phyloP scores from a whole-genome alignment of 768 basidiomycete species.

The Xerocomellus chrysenteron region DNA sequence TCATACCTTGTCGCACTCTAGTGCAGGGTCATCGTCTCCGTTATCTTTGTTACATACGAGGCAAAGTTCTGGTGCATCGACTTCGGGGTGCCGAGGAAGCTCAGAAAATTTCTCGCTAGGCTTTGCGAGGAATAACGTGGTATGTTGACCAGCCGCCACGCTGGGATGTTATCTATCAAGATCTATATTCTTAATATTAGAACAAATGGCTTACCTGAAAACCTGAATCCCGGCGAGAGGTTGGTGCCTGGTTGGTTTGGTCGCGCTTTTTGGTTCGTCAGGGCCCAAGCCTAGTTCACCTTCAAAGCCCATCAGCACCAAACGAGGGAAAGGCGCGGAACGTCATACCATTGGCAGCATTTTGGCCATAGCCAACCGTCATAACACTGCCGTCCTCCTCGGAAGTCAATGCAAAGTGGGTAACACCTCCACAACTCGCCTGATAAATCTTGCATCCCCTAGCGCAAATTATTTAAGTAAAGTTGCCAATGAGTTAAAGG shows the following conservation, averaged over 20 bases:
- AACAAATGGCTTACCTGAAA: constrained; percentile 54
- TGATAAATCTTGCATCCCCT: constrained; percentile 78
- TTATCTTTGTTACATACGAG: constrained; percentile 68
- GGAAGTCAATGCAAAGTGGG: constrained; percentile 76
- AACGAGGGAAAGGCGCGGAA: neutral
- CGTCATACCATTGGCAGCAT: constrained; percentile 71
- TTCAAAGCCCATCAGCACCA: constrained; percentile 19
- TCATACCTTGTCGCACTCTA: constrained; percentile 89
- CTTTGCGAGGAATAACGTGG: constrained; percentile 76
- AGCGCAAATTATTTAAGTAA: constrained; percentile 3
- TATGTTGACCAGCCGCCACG: constrained; percentile 83
- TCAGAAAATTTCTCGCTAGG: constrained; percentile 76
- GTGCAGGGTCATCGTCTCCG: constrained; percentile 67
- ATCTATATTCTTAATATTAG: neutral
- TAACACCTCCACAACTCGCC: constrained; percentile 81
- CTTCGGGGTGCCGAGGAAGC: constrained; percentile 79
- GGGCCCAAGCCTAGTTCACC: constrained; percentile 81
- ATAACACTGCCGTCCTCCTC: constrained; percentile 76
- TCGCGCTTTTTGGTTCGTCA: constrained; percentile 82
- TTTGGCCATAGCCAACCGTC: constrained; percentile 86
- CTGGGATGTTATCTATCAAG: constrained; percentile 37
- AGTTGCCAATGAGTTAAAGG: neutral
- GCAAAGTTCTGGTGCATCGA: constrained; percentile 67
- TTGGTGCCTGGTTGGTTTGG: constrained; percentile 71
- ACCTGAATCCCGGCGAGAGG: constrained; percentile 80